Conservation (phyloP, 768 basidiomycete genomes). For the Mycena leptocephala region DNA sequence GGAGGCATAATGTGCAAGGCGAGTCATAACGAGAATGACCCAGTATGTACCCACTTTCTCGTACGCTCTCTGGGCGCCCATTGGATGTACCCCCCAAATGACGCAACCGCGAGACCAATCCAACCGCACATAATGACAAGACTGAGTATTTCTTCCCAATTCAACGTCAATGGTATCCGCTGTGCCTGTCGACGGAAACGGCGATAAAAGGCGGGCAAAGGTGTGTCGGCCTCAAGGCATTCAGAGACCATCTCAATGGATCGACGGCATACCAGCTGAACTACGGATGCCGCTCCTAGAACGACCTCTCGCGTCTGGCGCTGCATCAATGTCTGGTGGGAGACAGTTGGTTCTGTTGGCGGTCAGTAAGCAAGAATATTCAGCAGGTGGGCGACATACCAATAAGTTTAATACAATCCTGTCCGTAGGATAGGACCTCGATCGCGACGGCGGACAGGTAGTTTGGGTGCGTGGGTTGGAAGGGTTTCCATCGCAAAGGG, state of each 20-base stretch:
- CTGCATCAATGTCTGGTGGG: slow-evolving; percentile 31
- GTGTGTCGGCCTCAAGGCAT: slow-evolving; percentile 32
- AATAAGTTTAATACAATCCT: slow-evolving; percentile 33
- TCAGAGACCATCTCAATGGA: slow-evolving; percentile 12
- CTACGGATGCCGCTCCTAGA: slow-evolving; percentile 4
- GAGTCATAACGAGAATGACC: slow-evolving; percentile 29
- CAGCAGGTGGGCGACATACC: slow-evolving; percentile 10
- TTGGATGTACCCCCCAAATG: slow-evolving; percentile 17
- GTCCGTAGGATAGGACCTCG: slow-evolving; percentile 18
- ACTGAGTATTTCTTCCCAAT: slow-evolving; percentile 27
- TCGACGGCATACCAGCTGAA: slow-evolving; percentile 14
- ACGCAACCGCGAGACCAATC: slow-evolving; percentile 13
- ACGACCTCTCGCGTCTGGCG: slow-evolving; percentile 28
- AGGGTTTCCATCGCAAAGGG: slow-evolving; percentile 36
- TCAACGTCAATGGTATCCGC: background rate
- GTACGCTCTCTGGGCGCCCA: slow-evolving; percentile 30
- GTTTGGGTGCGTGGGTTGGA: slow-evolving; percentile 26
- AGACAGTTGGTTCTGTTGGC: slow-evolving; percentile 29
- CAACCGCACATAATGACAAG: slow-evolving; percentile 25
- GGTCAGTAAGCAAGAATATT: background rate
- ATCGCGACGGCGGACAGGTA: slow-evolving; percentile 36
- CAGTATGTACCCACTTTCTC: slow-evolving; percentile 34
- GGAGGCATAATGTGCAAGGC: background rate
- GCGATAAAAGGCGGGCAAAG: slow-evolving; percentile 26
- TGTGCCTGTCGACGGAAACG: background rate